These are phyloP conservation scores for Barnettozyma siamensis DNA, from an alignment of 805 yeast genomes.

Conservation along the genomic window DNA sequence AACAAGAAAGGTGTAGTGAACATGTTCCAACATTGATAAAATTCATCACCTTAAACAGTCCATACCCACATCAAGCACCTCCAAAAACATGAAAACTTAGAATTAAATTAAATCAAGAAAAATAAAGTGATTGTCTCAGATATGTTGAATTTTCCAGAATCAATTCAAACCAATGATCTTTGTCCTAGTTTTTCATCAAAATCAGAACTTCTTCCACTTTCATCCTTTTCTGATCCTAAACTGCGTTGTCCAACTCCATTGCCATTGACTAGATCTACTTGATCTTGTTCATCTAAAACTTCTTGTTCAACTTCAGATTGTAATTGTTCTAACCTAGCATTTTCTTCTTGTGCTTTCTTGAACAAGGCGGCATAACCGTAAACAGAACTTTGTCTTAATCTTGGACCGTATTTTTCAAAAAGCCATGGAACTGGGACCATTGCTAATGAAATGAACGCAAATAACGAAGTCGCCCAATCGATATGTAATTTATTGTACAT, in stretches of 20 bases:
- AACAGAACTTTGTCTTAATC: constrained; percentile 48
- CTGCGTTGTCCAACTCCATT: too few relatives aligned
- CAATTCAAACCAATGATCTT: too few relatives aligned
- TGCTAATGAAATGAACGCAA: constrained; percentile 59
- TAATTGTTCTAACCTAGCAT: constrained; percentile 11
- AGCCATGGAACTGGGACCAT: constrained; percentile 74
- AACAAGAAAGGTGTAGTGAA: too few relatives aligned
- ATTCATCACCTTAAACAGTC: too few relatives aligned
- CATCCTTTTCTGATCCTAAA: neutral
- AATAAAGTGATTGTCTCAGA: too few relatives aligned
- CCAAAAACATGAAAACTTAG: too few relatives aligned
- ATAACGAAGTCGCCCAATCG: constrained; percentile 74
- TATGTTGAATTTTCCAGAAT: too few relatives aligned
- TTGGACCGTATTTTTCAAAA: constrained; percentile 53
- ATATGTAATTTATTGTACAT: constrained; percentile 68
- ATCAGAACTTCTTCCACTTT: neutral
- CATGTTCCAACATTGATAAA: too few relatives aligned
- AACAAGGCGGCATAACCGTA: constrained; percentile 53
- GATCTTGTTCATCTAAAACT: constrained; percentile 6
- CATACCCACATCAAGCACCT: too few relatives aligned
- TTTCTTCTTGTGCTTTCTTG: constrained; percentile 35
- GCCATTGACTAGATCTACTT: neutral
- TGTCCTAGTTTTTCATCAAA: too few relatives aligned
- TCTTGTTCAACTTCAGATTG: constrained; percentile 15
- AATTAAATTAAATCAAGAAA: too few relatives aligned